Conservation (phyloP, 1,139 yeast genomes). For the Sugiyamaella pinicola region DNA sequence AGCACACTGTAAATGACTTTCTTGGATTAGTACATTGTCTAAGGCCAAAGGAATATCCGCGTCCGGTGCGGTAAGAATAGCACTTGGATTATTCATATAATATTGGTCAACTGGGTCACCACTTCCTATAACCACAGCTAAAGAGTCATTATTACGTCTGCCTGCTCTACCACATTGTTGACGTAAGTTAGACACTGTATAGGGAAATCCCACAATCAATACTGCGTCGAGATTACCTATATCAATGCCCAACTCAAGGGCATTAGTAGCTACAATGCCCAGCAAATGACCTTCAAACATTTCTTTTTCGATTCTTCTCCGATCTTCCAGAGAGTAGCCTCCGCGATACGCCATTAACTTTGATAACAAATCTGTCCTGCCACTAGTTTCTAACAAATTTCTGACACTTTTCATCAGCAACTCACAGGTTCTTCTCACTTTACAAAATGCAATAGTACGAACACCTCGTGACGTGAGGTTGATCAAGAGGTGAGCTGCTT, state of each 20-base stretch:
- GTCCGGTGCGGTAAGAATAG: conserved; percentile 52
- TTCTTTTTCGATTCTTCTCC: conserved; percentile 82
- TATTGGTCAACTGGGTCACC: conserved; percentile 85
- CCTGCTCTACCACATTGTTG: conserved; percentile 99
- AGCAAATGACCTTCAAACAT: conserved; percentile 85
- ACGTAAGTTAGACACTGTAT: conserved; percentile 79
- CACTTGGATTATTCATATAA: conserved; percentile 70
- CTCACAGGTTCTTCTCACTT: conserved; percentile 84
- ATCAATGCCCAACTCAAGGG: conserved; percentile 92
- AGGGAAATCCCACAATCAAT: conserved; percentile 87
- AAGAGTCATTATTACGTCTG: conserved; percentile 62
- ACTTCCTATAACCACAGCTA: conserved; percentile 83
- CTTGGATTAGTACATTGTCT: conserved; percentile 60
- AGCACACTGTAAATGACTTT: conserved; percentile 91
- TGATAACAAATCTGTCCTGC: conserved; percentile 44
- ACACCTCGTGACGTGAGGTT: conserved; percentile 63
- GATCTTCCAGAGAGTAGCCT: conserved; percentile 83
- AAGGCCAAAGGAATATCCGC: conserved; percentile 53
- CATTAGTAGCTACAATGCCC: conserved; percentile 93
- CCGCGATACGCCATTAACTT: conserved; percentile 93
- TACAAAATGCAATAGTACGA: conserved; percentile 89
- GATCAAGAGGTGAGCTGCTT: conserved; percentile 72
- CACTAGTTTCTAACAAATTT: conserved; percentile 46
- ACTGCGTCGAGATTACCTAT: conserved; percentile 92
- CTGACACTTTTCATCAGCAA: conserved; percentile 81